Base-by-base conservation (phyloP, 1,284 basidiomycete species). In the Boletus semigastroideus region DNA sequence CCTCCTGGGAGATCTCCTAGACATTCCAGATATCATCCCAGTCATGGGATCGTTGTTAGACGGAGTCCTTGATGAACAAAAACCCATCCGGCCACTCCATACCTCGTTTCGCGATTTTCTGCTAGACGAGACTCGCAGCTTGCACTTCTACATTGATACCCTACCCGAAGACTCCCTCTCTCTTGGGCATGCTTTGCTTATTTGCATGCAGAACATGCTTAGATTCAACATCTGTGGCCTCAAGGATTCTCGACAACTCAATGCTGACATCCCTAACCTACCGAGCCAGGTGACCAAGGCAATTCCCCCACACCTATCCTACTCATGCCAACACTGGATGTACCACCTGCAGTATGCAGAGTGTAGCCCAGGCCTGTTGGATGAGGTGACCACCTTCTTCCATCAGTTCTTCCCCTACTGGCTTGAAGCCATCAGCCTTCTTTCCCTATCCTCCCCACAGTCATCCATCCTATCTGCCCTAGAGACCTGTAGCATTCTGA, bases 301-400 rank as follows among this genome's bases (percentile, higher is more conserved):
- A 5, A 52, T 56, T 16, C 49, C 49, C 0, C 40, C 49, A 3
- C 37, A 52, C 7, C 37, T 56, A 0, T 39, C 33, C 7, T 56
- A 56, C 8, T 40, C 54, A 5, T 56, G 53, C 36, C 48, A 33
- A 30, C 51, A 42, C 31, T 56, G 54, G 54, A 48, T 55, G 42
- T 1, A 46, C 13, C 55, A 56, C 20, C 17, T 56, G 8, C 22
- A 43, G 9, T 1, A 43, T 30, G 7, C 27, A 0, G 6, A 33
- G 1, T 28, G 12, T 33, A 43, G 17, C 14, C 5, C 12, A 12
- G 36, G 38, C 7, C 13, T 57, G 20, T 13, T 56, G 25, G 11
- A 19, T 42, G 40, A 57, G 7, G 20, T 56, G 5, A 34, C 40
- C 1, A 8, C n/a, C 6, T 56, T 56, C 20, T 48, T 56, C 25